These are phyloP conservation scores for Syncephalis plumigaleata DNA, from an alignment of 371 early-diverging fungal species.

Conservation along the genomic window DNA sequence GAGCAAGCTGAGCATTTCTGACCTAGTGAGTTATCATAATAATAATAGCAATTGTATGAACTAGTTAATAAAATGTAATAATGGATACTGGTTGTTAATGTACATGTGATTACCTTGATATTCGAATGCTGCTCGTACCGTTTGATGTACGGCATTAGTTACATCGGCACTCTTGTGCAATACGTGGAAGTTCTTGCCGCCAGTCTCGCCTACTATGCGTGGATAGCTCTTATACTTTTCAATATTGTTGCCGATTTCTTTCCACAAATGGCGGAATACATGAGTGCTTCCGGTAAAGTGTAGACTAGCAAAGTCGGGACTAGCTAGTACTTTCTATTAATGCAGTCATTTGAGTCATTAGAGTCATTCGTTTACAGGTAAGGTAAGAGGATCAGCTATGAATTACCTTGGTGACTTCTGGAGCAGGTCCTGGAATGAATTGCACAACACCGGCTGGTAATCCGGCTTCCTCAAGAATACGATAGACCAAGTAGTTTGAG, in stretches of 20 bases:
- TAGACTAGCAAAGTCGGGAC: conserved; percentile 86
- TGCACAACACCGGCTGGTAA: conserved; percentile 94
- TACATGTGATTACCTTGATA: conserved; percentile 40
- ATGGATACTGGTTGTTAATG: too few relatives aligned
- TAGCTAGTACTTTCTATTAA: conserved; percentile 37
- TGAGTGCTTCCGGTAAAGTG: conserved; percentile 93
- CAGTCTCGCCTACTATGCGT: conserved; percentile 95
- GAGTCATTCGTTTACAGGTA: too few relatives aligned
- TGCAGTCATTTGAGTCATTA: too few relatives aligned
- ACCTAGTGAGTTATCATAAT: too few relatives aligned
- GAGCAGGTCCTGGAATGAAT: conserved; percentile 87
- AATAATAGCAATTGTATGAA: too few relatives aligned
- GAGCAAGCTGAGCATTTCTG: conserved; percentile 96
- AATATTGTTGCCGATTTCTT: conserved; percentile 77
- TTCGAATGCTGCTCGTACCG: conserved; percentile 89
- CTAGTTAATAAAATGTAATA: too few relatives aligned
- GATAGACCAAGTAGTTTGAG: conserved; percentile 80
- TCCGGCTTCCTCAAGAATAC: conserved; percentile 90
- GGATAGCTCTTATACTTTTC: conserved; percentile 84
- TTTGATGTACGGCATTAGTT: conserved; percentile 44
- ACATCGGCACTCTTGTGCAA: conserved; percentile 64
- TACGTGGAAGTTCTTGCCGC: conserved; percentile 97
- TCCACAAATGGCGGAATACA: conserved; percentile 90
- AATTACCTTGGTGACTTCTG: conserved; percentile 41
- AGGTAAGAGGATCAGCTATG: too few relatives aligned